Evolutionary conservation across 2,329 filamentous ascomycete species (phyloP), one percentile per base, ranked within the genome.

Genomic region (Botryotinia convoluta): DNA sequence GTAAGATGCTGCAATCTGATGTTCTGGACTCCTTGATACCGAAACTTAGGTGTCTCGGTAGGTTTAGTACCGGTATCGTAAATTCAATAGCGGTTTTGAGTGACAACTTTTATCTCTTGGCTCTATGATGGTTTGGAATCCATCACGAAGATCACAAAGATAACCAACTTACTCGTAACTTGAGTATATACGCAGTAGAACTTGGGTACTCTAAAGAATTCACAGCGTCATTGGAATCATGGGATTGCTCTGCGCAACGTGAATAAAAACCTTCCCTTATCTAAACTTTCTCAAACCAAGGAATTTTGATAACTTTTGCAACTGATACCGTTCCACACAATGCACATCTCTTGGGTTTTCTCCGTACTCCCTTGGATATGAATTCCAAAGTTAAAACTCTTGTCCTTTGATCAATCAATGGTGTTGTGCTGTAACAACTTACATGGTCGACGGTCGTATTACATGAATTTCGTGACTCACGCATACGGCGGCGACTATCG

Each of bases 401-500:
- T 45, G 42, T 45, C 18, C 44, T 37, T 37, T 16, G 29, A 39
- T 5, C 22, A 48, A 48, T 48, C 63, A 14, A 67, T 20, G 32
- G 12, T 51, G 12, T 18, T 65, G 61, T 67, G 22, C 26, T 51
- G 45, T 42, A 42, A 51, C 48, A n/a, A n/a, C 48, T n/a, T 37
- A 35, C 51, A 29, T n/a, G 51, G 26, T 54, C 51, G 51, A 54
- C 20, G 51, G 29, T n/a, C 29, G 37, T 10, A 59, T n/a, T 59
- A 35, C 29, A 42, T 29, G 32, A 26, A 57, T 29, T 59, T 32
- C 51, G 37, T 70, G 68, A 70, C 68, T 61, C 54, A 29, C 68
- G 68, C 20, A 70, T 70, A 48, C 35, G 54, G 68, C 68, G 68
- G 68, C 68, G 68, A 70, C 14, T 48, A 45, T 69, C 67, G 67